These are phyloP conservation scores for Ambrosia trifida DNA, from an alignment of 129 eudicot species.

Conservation along the genomic window DNA sequence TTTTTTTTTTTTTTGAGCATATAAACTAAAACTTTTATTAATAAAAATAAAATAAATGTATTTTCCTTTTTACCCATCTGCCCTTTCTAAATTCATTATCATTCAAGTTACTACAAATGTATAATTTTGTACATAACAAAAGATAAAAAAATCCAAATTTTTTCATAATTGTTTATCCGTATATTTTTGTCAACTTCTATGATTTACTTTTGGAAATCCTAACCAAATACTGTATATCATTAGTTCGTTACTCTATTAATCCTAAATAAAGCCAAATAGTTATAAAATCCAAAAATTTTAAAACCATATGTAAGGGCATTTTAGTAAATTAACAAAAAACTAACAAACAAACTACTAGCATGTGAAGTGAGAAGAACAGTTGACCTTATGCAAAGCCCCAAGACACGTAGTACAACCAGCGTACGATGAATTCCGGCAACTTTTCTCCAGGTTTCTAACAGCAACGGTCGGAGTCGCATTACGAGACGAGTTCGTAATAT, in stretches of 20 bases:
- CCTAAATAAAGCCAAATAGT: neutral
- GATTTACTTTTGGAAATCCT: conserved; percentile 21
- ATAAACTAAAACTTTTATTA: neutral
- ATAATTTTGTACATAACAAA: neutral
- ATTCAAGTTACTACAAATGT: too few species aligned
- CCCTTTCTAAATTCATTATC: neutral
- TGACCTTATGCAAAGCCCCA: conserved; percentile 85
- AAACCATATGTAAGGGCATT: conserved; percentile 2
- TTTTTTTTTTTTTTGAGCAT: neutral
- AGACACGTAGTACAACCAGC: conserved; percentile 91
- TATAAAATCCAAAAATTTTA: neutral
- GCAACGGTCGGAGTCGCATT: conserved; percentile 87
- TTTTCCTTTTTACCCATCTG: neutral
- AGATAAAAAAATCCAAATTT: neutral
- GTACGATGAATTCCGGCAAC: conserved; percentile 85
- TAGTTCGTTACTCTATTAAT: neutral
- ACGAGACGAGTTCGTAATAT: conserved; percentile 38
- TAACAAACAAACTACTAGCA: neutral
- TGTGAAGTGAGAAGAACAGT: conserved; percentile 20
- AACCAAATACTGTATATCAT: neutral
- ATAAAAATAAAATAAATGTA: neutral
- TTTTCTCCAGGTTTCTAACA: conserved; percentile 71
- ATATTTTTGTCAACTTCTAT: conserved; percentile 11
- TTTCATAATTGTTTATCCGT: neutral
- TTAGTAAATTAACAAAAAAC: conserved; percentile 9